These are phyloP conservation scores for Rhodotorula sp. DNA, from an alignment of 1,284 basidiomycete genomes.

Conservation along the genomic window DNA sequence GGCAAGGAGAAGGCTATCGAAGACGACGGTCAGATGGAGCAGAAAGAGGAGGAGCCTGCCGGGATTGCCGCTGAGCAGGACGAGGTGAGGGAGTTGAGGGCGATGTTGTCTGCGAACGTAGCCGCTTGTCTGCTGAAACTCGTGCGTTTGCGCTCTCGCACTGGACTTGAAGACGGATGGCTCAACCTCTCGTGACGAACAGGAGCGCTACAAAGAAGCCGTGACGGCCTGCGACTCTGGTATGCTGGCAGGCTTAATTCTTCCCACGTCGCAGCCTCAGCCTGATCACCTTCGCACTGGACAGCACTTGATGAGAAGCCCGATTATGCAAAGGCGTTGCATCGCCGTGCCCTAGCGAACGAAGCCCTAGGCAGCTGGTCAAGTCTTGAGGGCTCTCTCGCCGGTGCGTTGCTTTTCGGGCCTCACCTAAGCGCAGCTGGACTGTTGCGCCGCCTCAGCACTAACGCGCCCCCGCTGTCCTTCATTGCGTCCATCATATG, in stretches of 20 bases:
- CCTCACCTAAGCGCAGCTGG: not conserved
- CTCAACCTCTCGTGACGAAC: not conserved
- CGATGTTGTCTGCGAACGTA: slow-evolving; percentile 32
- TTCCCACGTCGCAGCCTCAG: accelerated
- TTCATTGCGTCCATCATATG: not conserved
- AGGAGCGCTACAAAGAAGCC: slow-evolving; percentile 72
- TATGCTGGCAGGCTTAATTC: slow-evolving; percentile 41
- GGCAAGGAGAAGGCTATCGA: slow-evolving; percentile 28
- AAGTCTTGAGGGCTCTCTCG: slow-evolving; percentile 72
- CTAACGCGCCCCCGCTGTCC: not conserved
- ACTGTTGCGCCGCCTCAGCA: not conserved
- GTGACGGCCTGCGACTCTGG: slow-evolving; percentile 74
- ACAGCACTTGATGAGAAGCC: slow-evolving; percentile 81
- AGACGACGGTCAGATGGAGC: not conserved
- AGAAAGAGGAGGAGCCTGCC: slow-evolving; percentile 4
- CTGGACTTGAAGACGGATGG: too few relatives aligned
- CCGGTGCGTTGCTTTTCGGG: slow-evolving; percentile 61
- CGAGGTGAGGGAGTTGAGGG: slow-evolving; percentile 27
- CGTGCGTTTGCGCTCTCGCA: not conserved
- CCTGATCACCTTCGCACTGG: slow-evolving; percentile 6
- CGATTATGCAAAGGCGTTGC: slow-evolving; percentile 78
- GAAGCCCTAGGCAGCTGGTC: slow-evolving; percentile 78
- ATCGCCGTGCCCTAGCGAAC: slow-evolving; percentile 79
- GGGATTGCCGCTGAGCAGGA: slow-evolving; percentile 6
- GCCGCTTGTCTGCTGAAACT: slow-evolving; percentile 39